Base-by-base conservation (phyloP, 1,284 basidiomycete genomes). In the Takashimella koratensis region DNA sequence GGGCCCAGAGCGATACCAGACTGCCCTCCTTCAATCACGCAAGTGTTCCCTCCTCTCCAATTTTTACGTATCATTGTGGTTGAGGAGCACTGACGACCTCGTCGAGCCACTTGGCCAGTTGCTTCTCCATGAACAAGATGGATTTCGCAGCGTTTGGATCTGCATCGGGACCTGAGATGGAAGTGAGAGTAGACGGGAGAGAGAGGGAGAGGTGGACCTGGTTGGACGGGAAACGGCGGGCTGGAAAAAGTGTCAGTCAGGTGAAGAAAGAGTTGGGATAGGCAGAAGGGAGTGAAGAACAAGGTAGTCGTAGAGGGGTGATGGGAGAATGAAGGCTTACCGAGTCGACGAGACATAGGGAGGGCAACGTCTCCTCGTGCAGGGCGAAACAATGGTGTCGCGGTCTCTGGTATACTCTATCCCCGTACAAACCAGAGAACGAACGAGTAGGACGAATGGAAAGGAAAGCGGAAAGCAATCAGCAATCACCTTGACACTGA, bases 321-420 rank as follows among this genome's bases (percentile, higher is more conserved):
- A 8, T 16, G 8, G 8, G n/a, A 39, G 10, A 39, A n/a, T 39
- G 39, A 10, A 75, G 16, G 30, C 80, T 79, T 77, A 90, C 88
- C 87, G 66, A 91, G 79, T 60, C 88, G 81, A 74, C 85, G 85
- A 45, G 87, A 83, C 84, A 90, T 88, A 41, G 84, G 77, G 54
- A 84, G 74, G 42, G 87, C 83, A 24, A 81, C 76, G 67, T 89
- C 88, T 30, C 83, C 82, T 47, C 79, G 77, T 23, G 82, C 79
- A 24, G 84, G 79, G 51, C 86, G 82, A 75, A 84, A 87, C 51
- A 91, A 73, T 44, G 83, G 79, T 24, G 86, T 88, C 43, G 81
- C 84, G 47, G 83, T 78, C 27, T 79, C 78, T 6, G 77, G 75
- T 40, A 76, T 75, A 63, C 71, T 77, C 68, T 74, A 51, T 63